Evolutionary conservation across 306 rosid species (phyloP).

Genomic region (Luffa acutangula): DNA sequence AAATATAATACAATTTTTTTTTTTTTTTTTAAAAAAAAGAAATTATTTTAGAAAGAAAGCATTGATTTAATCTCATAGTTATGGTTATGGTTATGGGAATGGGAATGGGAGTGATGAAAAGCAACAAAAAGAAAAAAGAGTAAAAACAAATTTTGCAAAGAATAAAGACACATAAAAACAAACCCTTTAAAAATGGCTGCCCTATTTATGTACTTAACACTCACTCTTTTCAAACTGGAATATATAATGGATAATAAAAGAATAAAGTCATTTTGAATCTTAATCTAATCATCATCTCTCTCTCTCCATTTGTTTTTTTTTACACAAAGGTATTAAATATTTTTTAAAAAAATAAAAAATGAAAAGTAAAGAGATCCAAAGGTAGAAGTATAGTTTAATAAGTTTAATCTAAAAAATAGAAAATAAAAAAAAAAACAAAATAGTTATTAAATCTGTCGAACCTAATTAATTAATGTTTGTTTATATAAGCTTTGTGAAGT

Average conservation of each 20-base stretch:
- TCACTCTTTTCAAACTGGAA: slow-evolving; percentile 18
- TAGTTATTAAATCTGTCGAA: no score
- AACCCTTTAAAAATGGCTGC: slow-evolving; percentile 2
- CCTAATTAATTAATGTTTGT: no score
- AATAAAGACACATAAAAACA: slow-evolving; percentile 32
- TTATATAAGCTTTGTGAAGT: no score
- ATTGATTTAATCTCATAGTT: not conserved
- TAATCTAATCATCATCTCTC: not conserved
- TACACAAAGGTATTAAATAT: not conserved
- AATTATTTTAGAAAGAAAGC: no score
- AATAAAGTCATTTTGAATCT: slow-evolving; percentile 40
- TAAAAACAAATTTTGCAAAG: not conserved
- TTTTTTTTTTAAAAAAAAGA: not conserved
- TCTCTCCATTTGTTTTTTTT: not conserved
- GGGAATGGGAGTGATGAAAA: not conserved
- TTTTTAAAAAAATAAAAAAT: no score
- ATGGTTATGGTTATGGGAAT: not conserved
- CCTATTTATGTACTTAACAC: not conserved
- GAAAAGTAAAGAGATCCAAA: no score
- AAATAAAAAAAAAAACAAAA: no score
- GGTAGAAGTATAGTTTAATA: no score
- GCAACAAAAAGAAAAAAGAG: not conserved
- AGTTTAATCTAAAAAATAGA: no score
- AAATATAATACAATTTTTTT: not conserved
- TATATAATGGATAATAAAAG: slow-evolving; percentile 48